Conservation (phyloP, 2,329 filamentous ascomycete genomes). For the Cercospora nicotianae region DNA sequence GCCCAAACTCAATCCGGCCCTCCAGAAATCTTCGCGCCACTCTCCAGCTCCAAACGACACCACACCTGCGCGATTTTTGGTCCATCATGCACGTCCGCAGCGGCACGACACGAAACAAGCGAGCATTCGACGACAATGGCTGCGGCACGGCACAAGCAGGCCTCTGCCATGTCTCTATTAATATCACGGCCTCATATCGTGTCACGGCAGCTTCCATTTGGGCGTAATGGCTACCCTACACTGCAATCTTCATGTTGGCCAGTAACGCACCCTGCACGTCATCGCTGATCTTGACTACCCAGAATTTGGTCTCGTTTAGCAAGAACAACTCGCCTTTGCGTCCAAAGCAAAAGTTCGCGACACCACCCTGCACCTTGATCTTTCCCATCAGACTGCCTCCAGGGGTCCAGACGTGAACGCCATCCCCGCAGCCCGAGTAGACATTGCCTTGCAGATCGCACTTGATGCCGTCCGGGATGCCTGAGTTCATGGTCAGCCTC, state of each 20-base stretch:
- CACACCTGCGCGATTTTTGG: neutral
- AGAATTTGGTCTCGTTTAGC: slow-evolving; percentile 33
- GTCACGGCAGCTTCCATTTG: neutral
- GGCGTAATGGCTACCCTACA: neutral
- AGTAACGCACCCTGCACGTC: slow-evolving; percentile 31
- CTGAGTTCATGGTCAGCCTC: slow-evolving; percentile 27
- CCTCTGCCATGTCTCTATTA: neutral
- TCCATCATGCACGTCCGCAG: neutral
- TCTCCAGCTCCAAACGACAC: neutral
- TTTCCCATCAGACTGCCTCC: slow-evolving; percentile 57
- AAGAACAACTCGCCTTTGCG: slow-evolving; percentile 31
- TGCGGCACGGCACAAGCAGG: too few relatives aligned
- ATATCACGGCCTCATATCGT: neutral
- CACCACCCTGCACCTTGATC: slow-evolving; percentile 51
- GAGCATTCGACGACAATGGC: too few relatives aligned
- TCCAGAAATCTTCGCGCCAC: neutral
- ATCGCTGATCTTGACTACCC: slow-evolving; percentile 27
- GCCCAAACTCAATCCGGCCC: neutral
- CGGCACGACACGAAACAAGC: too few relatives aligned
- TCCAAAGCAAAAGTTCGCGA: slow-evolving; percentile 39
- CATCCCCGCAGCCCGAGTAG: slow-evolving; percentile 57
- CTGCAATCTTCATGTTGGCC: slow-evolving; percentile 32
- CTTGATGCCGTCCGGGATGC: slow-evolving; percentile 61
- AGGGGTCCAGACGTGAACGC: slow-evolving; percentile 55
- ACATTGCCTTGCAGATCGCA: slow-evolving; percentile 57